These are phyloP conservation scores for Lecanicillium sp. DNA, from an alignment of 2,329 filamentous ascomycete genomes.

Conservation along the genomic window DNA sequence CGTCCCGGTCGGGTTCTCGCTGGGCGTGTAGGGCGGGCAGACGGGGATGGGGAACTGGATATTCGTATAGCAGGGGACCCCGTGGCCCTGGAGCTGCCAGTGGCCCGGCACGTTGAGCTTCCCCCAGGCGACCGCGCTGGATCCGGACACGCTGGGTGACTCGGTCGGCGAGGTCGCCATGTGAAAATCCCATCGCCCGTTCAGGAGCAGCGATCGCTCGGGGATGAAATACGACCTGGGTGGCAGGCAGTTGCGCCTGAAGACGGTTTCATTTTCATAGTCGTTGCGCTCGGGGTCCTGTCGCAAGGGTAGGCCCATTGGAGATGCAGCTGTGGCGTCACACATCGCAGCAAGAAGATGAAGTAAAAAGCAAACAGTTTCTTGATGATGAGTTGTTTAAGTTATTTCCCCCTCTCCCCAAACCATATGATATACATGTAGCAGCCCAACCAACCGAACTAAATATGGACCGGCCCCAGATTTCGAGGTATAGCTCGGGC, in stretches of 20 bases:
- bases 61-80: conserved; percentile 63
- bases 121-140: conserved; percentile 21
- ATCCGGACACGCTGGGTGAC: conserved; percentile 34
- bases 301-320: too few species aligned
- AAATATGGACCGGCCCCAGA: too few species aligned
- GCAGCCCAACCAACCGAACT: too few species aligned
- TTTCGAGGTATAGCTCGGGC: too few species aligned
- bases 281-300: conserved; percentile 35
- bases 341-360: too few species aligned
- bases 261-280: conserved; percentile 44
- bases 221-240: conserved; percentile 49
- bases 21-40: conserved; percentile 55
- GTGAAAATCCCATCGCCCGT: conserved; percentile 53
- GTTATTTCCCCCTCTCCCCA: too few species aligned
- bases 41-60: conserved; percentile 60
- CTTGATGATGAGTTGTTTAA: too few species aligned
- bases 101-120: conserved; percentile 57
- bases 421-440: too few species aligned
- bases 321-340: too few species aligned
- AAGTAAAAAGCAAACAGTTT: too few species aligned
- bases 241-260: conserved; percentile 47
- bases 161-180: conserved; percentile 40
- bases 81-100: conserved; percentile 66
- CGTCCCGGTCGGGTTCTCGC: conserved; percentile 58
- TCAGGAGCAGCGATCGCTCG: conserved; percentile 42